phyloP scores from a whole-genome alignment of 352 stramenopile genomes.

The Hyaloperonospora arabidopsidis region DNA sequence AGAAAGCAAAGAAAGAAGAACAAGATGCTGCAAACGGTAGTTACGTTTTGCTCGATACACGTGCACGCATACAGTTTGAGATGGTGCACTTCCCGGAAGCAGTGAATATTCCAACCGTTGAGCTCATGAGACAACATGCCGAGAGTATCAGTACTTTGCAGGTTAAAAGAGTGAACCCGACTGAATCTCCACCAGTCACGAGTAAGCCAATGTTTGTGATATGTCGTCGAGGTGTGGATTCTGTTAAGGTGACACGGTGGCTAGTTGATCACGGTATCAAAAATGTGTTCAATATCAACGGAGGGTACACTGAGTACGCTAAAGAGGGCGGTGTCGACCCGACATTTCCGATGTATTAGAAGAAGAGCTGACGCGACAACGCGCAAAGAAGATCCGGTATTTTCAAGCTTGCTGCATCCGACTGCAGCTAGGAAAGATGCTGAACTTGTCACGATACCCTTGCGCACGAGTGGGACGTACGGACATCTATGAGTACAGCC shows the following conservation, averaged over 20 bases:
- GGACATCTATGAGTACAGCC: constrained; percentile 22
- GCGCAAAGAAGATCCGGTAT: constrained; percentile 12
- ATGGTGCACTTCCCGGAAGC: constrained; percentile 72
- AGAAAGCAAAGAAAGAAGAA: not conserved
- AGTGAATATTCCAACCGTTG: constrained; percentile 51
- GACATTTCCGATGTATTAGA: constrained; percentile 70
- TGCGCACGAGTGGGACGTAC: not conserved
- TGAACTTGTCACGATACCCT: too few relatives aligned
- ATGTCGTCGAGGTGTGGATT: constrained; percentile 75
- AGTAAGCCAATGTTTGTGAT: constrained; percentile 43
- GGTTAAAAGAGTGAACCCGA: too few relatives aligned
- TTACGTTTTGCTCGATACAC: constrained; percentile 62
- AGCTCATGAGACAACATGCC: constrained; percentile 32
- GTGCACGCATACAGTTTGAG: constrained; percentile 48
- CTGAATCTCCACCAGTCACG: not conserved
- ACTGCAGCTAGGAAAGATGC: too few relatives aligned
- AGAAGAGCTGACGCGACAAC: not conserved
- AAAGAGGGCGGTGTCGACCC: constrained; percentile 31
- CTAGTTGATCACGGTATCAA: constrained; percentile 36
- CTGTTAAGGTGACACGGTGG: constrained; percentile 46
- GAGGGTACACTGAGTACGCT: constrained; percentile 64
- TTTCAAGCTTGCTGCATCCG: constrained; percentile 18
- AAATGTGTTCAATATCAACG: constrained; percentile 54
- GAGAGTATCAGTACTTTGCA: constrained; percentile 18
- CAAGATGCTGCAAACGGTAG: not conserved